These are phyloP conservation scores for Chaetothyriales sp. DNA, from an alignment of 2,329 filamentous ascomycete genomes.

Conservation along the genomic window DNA sequence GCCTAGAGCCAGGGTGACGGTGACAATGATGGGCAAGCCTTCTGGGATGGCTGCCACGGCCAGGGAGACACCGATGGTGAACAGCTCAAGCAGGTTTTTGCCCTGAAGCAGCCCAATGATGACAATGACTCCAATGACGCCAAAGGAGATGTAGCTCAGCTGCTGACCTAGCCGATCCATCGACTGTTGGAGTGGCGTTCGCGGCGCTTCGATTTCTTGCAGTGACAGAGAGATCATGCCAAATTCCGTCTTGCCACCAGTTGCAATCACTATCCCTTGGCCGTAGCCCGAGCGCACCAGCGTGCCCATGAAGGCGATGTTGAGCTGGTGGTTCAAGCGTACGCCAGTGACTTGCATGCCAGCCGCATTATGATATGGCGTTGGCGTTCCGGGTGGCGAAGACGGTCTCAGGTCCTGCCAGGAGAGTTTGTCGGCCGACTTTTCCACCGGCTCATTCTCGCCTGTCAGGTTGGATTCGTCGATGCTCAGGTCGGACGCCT, in stretches of 20 bases:
- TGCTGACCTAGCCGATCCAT: slow-evolving; percentile 98
- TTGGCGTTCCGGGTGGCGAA: slow-evolving; percentile 37
- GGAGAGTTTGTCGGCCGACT: slow-evolving; percentile 50
- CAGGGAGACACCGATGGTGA: slow-evolving; percentile 91
- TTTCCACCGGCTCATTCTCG: slow-evolving; percentile 82
- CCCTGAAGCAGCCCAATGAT: slow-evolving; percentile 81
- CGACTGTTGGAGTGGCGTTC: slow-evolving; percentile 82
- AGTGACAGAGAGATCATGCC: slow-evolving; percentile 90
- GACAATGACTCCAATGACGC: slow-evolving; percentile 84
- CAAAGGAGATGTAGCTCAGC: slow-evolving; percentile 90
- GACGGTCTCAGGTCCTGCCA: slow-evolving; percentile 19
- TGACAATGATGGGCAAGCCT: slow-evolving; percentile 94
- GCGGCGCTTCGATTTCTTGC: slow-evolving; percentile 84
- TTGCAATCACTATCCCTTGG: slow-evolving; percentile 93
- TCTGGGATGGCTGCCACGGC: slow-evolving; percentile 96
- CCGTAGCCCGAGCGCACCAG: slow-evolving; percentile 88
- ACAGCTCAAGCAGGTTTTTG: slow-evolving; percentile 80
- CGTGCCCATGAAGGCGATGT: slow-evolving; percentile 97
- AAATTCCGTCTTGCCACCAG: slow-evolving; percentile 84
- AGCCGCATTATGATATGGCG: slow-evolving; percentile 43
- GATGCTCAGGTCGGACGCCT: slow-evolving; percentile 76
- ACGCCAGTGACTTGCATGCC: slow-evolving; percentile 50
- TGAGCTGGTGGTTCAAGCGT: slow-evolving; percentile 58
- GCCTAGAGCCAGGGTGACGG: slow-evolving; percentile 83
- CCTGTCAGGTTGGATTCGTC: slow-evolving; percentile 95